Evolutionary conservation across 805 yeast species (phyloP).

Genomic region (Teunomyces barrocoloradensis): DNA sequence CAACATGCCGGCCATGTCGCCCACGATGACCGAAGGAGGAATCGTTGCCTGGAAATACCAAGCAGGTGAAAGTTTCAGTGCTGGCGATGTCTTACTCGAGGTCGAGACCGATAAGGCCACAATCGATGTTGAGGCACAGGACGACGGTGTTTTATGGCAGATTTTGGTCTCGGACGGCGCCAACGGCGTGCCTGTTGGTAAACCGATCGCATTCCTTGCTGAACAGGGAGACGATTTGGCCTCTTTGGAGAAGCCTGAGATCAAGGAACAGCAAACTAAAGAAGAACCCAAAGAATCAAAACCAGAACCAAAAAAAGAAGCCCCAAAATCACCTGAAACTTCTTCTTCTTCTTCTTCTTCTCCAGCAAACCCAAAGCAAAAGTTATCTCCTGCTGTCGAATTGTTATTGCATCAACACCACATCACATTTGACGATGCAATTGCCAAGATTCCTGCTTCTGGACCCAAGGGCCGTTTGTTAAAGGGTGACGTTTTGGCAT

Average conservation of each 20-base stretch:
- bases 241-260: constrained; percentile 56
- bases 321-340: not conserved
- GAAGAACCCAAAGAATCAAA: constrained; percentile 15
- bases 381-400: constrained; percentile 76
- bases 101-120: constrained; percentile 87
- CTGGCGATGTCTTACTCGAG: constrained; percentile 82
- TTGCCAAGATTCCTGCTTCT: constrained; percentile 69
- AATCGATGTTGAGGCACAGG: constrained; percentile 84
- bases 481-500: constrained; percentile 89
- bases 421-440: constrained; percentile 69
- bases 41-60: constrained; percentile 85
- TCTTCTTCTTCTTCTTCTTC: constrained; percentile 12
- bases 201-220: constrained; percentile 83
- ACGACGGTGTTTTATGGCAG: constrained; percentile 87
- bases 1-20: constrained; percentile 98
- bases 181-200: constrained; percentile 79
- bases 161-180: constrained; percentile 71
- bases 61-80: constrained; percentile 59
- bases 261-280: constrained; percentile 25
- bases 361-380: constrained; percentile 64
- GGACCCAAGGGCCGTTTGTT: constrained; percentile 88
- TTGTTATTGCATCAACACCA: constrained; percentile 57
- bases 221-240: constrained; percentile 83
- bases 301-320: constrained; percentile 11
- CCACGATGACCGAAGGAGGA: constrained; percentile 97